These are phyloP conservation scores for Plasmodium gonderi DNA, from an alignment of 169 alveolate species.

Conservation along the genomic window DNA sequence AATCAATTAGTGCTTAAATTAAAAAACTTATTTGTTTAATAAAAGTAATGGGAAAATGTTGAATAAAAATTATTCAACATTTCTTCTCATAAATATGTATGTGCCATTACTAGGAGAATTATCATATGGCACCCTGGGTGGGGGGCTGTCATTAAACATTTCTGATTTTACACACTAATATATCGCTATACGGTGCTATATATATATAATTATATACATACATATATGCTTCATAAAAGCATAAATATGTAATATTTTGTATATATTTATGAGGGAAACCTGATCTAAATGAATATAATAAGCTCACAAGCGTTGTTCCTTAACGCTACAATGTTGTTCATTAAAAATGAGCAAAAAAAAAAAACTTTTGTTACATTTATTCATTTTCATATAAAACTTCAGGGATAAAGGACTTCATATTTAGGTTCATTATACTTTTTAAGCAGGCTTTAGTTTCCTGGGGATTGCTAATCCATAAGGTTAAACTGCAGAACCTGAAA, in stretches of 20 bases:
- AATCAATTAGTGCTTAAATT: not conserved
- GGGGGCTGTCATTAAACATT: too few relatives aligned
- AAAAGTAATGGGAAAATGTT: not conserved
- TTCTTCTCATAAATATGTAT: not conserved
- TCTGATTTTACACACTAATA: not conserved
- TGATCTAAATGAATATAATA: not conserved
- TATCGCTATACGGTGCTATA: not conserved
- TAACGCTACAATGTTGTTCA: not conserved
- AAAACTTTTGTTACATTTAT: not conserved
- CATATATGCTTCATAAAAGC: not conserved
- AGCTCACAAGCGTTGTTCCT: not conserved
- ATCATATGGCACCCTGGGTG: not conserved
- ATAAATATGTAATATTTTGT: not conserved
- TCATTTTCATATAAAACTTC: slow-evolving; percentile 51
- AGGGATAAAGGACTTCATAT: slow-evolving; percentile 56
- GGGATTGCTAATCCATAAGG: slow-evolving; percentile 77
- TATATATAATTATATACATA: not conserved
- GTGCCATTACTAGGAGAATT: not conserved
- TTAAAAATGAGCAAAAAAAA: not conserved
- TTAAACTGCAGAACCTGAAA: slow-evolving; percentile 74
- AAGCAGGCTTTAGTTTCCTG: slow-evolving; percentile 77
- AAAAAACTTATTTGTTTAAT: not conserved
- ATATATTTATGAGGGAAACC: not conserved
- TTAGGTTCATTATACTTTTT: slow-evolving; percentile 56
- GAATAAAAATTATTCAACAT: not conserved